These are phyloP conservation scores for Fusarium sp. DNA, from an alignment of 2,329 filamentous ascomycete genomes.

Conservation along the genomic window DNA sequence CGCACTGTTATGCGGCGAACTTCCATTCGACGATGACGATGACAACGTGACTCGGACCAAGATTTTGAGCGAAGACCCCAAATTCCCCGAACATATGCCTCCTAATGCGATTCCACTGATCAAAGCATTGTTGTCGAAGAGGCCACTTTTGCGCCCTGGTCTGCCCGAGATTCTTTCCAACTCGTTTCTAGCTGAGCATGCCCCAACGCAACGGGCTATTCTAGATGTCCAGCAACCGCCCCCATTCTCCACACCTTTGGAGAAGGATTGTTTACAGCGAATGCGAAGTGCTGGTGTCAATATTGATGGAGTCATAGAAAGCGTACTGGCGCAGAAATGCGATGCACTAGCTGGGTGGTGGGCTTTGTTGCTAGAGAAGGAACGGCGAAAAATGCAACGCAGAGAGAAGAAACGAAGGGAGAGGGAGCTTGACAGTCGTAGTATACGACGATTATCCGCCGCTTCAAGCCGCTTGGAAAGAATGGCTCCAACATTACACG, in stretches of 20 bases:
- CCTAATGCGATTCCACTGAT: slow-evolving; percentile 82
- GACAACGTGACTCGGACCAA: slow-evolving; percentile 86
- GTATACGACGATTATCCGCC: slow-evolving; percentile 83
- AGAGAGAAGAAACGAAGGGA: slow-evolving; percentile 87
- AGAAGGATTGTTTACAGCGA: slow-evolving; percentile 90
- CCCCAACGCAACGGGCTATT: slow-evolving; percentile 88
- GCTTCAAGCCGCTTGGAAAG: slow-evolving; percentile 89
- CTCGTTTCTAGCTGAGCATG: slow-evolving; percentile 88
- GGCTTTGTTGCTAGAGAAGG: slow-evolving; percentile 93
- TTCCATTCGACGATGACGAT: slow-evolving; percentile 97
- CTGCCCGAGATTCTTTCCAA: slow-evolving; percentile 88
- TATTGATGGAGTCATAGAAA: slow-evolving; percentile 93
- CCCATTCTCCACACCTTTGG: slow-evolving; percentile 85
- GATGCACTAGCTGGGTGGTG: slow-evolving; percentile 96
- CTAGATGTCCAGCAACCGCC: slow-evolving; percentile 82
- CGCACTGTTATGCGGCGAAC: slow-evolving; percentile 82
- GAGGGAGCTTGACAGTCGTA: slow-evolving; percentile 83
- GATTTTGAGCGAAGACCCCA: slow-evolving; percentile 88
- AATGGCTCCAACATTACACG: slow-evolving; percentile 79
- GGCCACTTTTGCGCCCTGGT: slow-evolving; percentile 83
- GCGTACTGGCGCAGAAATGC: slow-evolving; percentile 88
- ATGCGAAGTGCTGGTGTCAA: slow-evolving; percentile 96
- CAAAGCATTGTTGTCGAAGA: slow-evolving; percentile 85
- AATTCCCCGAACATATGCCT: slow-evolving; percentile 83
- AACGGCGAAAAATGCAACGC: slow-evolving; percentile 84